Conservation (phyloP, 2,329 filamentous ascomycete genomes). For the Corinectria fuckeliana region DNA sequence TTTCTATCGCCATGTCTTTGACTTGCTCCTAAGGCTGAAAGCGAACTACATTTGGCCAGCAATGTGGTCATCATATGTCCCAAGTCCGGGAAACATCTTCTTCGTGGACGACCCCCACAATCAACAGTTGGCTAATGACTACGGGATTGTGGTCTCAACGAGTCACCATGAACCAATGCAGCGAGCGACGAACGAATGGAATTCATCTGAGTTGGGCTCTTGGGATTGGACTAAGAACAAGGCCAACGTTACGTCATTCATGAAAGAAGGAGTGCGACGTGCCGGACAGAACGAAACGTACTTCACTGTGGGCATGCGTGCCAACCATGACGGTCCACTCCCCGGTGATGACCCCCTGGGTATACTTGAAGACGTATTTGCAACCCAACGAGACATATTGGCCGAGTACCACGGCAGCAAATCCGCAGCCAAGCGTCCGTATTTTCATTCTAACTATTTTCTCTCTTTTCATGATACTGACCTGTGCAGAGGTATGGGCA, state of each 20-base stretch:
- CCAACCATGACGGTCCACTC: constrained; percentile 26
- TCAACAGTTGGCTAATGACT: constrained; percentile 60
- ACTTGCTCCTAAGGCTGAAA: constrained; percentile 40
- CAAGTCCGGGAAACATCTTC: constrained; percentile 60
- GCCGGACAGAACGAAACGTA: constrained; percentile 17
- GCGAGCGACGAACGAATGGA: constrained; percentile 26
- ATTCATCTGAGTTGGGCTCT: no score
- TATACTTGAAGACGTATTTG: constrained; percentile 20
- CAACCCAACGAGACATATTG: constrained; percentile 60
- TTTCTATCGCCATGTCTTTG: constrained; percentile 73
- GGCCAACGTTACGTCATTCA: constrained; percentile 23
- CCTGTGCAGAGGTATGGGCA: constrained; percentile 62
- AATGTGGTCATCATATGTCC: constrained; percentile 61
- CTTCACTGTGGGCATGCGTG: constrained; percentile 25
- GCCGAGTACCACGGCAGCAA: constrained; percentile 55
- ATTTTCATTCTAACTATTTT: not conserved
- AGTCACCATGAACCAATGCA: constrained; percentile 30
- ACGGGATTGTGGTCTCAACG: constrained; percentile 23
- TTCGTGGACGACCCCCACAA: constrained; percentile 66
- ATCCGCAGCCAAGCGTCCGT: no score
- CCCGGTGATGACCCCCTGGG: constrained; percentile 16
- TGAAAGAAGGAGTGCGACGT: constrained; percentile 18
- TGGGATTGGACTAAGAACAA: constrained; percentile 2
- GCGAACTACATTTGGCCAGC: constrained; percentile 71
- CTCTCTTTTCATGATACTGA: not conserved